Percentiles rank a stretch among this genome's conserved stretches.
phyloP scores from a whole-genome alignment of 495 filamentous ascomycete genomes.

The Ramalina intermedia region DNA sequence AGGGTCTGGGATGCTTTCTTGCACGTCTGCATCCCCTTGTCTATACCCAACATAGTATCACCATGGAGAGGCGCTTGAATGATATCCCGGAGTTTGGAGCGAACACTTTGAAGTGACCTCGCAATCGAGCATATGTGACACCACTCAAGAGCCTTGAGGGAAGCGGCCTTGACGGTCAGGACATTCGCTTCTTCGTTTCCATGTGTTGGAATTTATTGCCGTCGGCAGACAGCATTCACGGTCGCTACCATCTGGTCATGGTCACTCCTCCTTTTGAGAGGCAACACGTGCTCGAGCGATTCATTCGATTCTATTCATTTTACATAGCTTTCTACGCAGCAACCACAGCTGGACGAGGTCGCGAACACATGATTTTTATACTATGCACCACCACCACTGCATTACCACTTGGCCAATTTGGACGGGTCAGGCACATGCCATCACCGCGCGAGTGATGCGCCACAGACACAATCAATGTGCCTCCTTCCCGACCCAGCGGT shows the following conservation, averaged over 20 bases:
- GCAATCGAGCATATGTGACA: not conserved
- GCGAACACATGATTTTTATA: constrained; percentile 3
- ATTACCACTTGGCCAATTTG: not conserved
- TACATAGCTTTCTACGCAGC: constrained; percentile 2
- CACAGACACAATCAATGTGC: too few relatives aligned
- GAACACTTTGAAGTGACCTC: not conserved
- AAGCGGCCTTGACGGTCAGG: constrained; percentile 9
- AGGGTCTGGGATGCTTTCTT: not conserved
- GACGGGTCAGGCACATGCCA: not conserved
- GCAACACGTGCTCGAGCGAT: not conserved
- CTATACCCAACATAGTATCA: constrained; percentile 7
- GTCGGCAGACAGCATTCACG: not conserved
- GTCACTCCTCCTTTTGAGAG: not conserved
- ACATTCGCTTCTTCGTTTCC: not conserved
- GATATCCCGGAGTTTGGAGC: not conserved
- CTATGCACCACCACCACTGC: constrained; percentile 1
- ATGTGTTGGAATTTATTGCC: not conserved
- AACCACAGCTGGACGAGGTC: constrained; percentile 9
- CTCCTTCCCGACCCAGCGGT: not conserved
- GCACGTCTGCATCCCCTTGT: not conserved
- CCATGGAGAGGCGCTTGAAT: not conserved
- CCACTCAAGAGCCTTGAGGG: constrained; percentile 1
- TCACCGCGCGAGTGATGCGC: not conserved
- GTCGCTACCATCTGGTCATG: constrained; percentile 9
- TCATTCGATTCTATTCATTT: not conserved